Evolutionary conservation across 2,329 filamentous ascomycete species (phyloP).

Genomic region (Fusarium transvaalense): DNA sequence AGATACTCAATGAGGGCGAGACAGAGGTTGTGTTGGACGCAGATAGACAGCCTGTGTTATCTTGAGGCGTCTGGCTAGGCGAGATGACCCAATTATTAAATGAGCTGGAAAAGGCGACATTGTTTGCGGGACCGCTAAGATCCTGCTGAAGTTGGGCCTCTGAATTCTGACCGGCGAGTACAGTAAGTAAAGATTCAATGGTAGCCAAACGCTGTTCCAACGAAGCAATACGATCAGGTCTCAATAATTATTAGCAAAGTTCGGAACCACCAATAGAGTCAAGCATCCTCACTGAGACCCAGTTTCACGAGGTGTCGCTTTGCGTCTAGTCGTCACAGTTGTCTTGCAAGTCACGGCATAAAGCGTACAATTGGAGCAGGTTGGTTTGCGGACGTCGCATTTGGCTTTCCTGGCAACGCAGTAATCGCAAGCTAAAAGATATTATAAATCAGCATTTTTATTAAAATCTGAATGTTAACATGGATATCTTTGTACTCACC

Average conservation of each 20-base stretch:
- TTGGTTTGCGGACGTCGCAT: constrained; percentile 55
- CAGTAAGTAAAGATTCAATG: constrained; percentile 34
- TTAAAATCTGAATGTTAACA: too few species aligned
- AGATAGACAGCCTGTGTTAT: background rate
- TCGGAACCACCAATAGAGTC: too few species aligned
- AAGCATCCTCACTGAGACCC: constrained; percentile 3
- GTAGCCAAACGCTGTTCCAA: constrained; percentile 39
- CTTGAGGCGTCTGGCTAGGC: background rate
- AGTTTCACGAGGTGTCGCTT: constrained; percentile 5
- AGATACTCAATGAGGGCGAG: background rate
- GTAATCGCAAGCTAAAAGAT: constrained; percentile 51
- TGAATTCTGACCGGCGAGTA: background rate
- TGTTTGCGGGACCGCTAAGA: background rate
- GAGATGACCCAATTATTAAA: background rate
- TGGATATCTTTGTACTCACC: constrained; percentile 13
- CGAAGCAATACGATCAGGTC: constrained; percentile 25
- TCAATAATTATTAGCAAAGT: constrained; percentile 10
- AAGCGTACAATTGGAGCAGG: constrained; percentile 56
- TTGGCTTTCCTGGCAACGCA: constrained; percentile 58
- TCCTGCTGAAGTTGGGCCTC: background rate
- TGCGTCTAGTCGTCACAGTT: constrained; percentile 22
- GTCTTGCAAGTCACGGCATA: constrained; percentile 52
- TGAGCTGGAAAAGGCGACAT: background rate
- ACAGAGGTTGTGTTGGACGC: background rate
- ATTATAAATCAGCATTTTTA: background rate